Percentiles rank a stretch among this genome's conserved stretches.
Evolutionary conservation across 2,329 filamentous ascomycete species (phyloP).

Genomic region (Ophiobolus disseminans): DNA sequence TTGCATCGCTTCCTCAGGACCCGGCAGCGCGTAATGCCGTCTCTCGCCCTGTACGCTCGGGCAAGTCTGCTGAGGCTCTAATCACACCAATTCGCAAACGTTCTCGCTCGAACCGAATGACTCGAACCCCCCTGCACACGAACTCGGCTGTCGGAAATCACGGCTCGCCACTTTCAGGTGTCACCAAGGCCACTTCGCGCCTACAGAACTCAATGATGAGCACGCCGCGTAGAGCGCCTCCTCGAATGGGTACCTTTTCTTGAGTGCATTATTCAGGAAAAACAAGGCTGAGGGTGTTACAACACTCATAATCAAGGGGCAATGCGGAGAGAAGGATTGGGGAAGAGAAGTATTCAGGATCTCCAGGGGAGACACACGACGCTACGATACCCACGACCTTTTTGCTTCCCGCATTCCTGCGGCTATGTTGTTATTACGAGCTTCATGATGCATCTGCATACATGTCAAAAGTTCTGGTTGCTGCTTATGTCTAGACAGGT

Average conservation of each 20-base stretch:
- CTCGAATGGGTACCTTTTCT: constrained; percentile 46
- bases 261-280: constrained; percentile 13
- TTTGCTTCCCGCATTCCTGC: constrained; percentile 24
- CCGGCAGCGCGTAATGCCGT: constrained; percentile 45
- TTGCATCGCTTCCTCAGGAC: constrained; percentile 47
- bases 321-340: constrained; percentile 21
- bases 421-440: constrained; percentile 34
- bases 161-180: constrained; percentile 39
- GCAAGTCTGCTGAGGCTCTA: constrained; percentile 48
- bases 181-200: constrained; percentile 35
- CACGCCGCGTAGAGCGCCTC: constrained; percentile 32
- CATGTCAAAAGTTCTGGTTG: constrained; percentile 33
- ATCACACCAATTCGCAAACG: constrained; percentile 50
- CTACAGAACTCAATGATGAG: constrained; percentile 39
- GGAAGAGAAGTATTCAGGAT: constrained; percentile 21
- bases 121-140: constrained; percentile 29
- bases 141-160: constrained; percentile 19
- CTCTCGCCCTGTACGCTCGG: constrained; percentile 47
- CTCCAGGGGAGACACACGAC: constrained; percentile 32
- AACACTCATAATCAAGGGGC: constrained; percentile 6
- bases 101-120: constrained; percentile 36
- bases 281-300: background rate
- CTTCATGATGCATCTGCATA: constrained; percentile 37
- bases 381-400: constrained; percentile 47
- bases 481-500: constrained; percentile 18